Conservation (phyloP, 2,329 filamentous ascomycete genomes). For the Botrytis paeoniae region DNA sequence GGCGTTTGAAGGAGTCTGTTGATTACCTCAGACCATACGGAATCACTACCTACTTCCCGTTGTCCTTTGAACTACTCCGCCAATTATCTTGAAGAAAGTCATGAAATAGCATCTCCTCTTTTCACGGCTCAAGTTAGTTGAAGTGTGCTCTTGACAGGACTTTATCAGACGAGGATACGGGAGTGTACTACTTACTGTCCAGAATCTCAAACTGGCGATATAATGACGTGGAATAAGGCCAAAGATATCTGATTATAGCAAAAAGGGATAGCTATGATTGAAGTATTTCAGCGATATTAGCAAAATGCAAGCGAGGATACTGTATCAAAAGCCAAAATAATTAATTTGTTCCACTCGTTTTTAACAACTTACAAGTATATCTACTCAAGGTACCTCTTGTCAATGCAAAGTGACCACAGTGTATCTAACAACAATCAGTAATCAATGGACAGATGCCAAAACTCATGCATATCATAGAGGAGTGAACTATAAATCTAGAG, state of each 20-base stretch:
- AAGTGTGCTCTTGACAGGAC: background rate
- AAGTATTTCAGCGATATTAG: background rate
- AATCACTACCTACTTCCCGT: background rate
- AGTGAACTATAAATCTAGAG: background rate
- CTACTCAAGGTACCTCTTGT: background rate
- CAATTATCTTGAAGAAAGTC: background rate
- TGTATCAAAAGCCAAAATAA: background rate
- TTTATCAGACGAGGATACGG: background rate
- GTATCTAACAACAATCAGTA: background rate
- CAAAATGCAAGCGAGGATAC: background rate
- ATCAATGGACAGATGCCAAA: background rate
- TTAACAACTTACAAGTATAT: background rate
- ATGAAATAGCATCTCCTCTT: background rate
- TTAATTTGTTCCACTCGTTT: background rate
- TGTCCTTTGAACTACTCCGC: background rate
- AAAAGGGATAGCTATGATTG: background rate
- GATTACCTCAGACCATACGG: background rate
- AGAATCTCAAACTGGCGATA: background rate
- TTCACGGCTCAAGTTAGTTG: background rate
- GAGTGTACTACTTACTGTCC: background rate
- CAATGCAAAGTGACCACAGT: background rate
- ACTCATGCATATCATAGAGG: background rate
- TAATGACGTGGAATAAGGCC: background rate
- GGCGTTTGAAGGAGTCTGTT: background rate
- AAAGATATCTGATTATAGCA: background rate